Conservation (phyloP, 1,284 basidiomycete genomes). For the Anthracocystis walkeri region DNA sequence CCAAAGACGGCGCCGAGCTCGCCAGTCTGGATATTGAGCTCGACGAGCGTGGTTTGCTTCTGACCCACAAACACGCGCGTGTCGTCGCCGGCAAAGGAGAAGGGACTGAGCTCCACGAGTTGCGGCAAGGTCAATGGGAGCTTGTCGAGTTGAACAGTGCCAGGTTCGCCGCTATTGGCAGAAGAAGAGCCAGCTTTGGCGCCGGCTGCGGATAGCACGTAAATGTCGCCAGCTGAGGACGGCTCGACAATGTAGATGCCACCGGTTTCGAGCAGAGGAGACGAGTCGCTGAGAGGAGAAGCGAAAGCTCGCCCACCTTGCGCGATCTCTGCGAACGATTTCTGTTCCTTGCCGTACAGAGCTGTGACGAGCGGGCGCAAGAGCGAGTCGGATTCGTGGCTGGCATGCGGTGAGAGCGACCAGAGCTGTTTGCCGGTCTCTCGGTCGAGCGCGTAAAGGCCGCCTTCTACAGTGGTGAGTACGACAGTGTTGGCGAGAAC, state of each 20-base stretch:
- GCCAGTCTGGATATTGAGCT: conserved; percentile 85
- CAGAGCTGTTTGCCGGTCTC: conserved; percentile 74
- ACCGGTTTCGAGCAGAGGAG: conserved; percentile 73
- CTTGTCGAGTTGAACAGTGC: conserved; percentile 73
- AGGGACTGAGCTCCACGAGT: conserved; percentile 87
- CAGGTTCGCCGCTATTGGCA: conserved; percentile 22
- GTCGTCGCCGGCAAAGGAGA: conserved; percentile 79
- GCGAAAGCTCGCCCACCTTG: conserved; percentile 36
- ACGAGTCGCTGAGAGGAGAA: conserved; percentile 33
- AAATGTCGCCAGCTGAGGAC: conserved; percentile 84
- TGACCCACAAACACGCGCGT: conserved; percentile 83
- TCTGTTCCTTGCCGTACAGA: conserved; percentile 55
- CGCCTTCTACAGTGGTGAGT: conserved; percentile 88
- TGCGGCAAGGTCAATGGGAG: conserved; percentile 87
- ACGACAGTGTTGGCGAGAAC: conserved; percentile 81
- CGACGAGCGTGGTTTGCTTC: conserved; percentile 83
- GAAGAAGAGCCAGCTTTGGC: conserved; percentile 11
- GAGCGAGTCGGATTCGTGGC: conserved; percentile 48
- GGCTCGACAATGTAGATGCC: conserved; percentile 92
- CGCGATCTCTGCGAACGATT: conserved; percentile 59
- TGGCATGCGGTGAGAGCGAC: conserved; percentile 48
- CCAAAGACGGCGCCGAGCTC: conserved; percentile 81
- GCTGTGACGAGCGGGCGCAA: conserved; percentile 59
- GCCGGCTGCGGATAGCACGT: conserved; percentile 76
- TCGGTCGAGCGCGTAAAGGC: conserved; percentile 86